phyloP scores from a whole-genome alignment of 2,329 filamentous ascomycete genomes.

The Clarireedia homoeocarpa region DNA sequence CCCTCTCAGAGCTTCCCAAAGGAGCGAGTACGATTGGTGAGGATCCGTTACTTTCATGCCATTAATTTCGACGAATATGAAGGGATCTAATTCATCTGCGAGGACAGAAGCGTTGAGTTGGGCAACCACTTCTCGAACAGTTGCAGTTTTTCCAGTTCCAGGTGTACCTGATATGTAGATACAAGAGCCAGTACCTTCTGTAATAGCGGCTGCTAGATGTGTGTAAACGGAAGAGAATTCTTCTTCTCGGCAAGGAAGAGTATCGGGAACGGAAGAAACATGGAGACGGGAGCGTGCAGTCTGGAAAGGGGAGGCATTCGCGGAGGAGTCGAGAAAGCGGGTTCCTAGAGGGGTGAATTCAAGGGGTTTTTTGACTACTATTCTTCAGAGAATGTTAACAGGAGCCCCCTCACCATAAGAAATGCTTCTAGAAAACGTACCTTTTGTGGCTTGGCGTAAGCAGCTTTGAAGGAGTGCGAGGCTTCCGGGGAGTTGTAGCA shows the following conservation, averaged over 20 bases:
- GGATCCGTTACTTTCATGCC: slow-evolving; percentile 99
- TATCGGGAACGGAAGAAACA: slow-evolving; percentile 84
- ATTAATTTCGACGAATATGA: slow-evolving; percentile 99
- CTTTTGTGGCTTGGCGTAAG: slow-evolving; percentile 59
- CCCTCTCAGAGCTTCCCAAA: slow-evolving; percentile 94
- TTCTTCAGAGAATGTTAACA: slow-evolving; percentile 31
- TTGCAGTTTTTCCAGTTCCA: slow-evolving; percentile 94
- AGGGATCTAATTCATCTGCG: slow-evolving; percentile 90
- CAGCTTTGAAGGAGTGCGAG: slow-evolving; percentile 34
- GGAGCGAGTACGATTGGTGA: slow-evolving; percentile 86
- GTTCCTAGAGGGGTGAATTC: slow-evolving; percentile 96
- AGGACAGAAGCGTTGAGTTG: slow-evolving; percentile 81
- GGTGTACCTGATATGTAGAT: slow-evolving; percentile 99
- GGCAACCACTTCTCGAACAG: slow-evolving; percentile 87
- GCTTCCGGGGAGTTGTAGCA: slow-evolving; percentile 27
- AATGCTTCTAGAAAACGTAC: slow-evolving; percentile 23
- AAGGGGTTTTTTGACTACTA: slow-evolving; percentile 76
- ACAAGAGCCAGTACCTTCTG: slow-evolving; percentile 86
- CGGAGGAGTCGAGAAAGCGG: slow-evolving; percentile 67
- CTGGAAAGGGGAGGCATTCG: slow-evolving; percentile 81
- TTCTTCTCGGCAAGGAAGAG: slow-evolving; percentile 81
- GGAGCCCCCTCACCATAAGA: neutral
- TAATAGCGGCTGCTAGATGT: slow-evolving; percentile 88
- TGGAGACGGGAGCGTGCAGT: slow-evolving; percentile 83
- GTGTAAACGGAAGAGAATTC: slow-evolving; percentile 92